Conservation (phyloP, 305 asterid species). For the Fraxinus nigra region DNA sequence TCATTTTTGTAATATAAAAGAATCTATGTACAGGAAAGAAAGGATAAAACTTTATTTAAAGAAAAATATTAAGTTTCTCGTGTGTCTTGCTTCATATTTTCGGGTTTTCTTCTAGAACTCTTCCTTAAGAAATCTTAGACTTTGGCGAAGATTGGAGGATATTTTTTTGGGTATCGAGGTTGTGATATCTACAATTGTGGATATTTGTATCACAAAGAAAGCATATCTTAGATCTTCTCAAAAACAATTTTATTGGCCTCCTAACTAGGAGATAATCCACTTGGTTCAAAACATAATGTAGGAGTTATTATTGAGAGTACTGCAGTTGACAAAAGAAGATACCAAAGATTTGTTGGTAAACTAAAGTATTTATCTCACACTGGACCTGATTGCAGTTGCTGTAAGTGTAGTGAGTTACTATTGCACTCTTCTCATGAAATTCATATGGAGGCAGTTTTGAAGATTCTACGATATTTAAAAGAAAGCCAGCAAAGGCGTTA, state of each 20-base stretch:
- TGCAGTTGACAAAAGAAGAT: background rate
- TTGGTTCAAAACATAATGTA: background rate
- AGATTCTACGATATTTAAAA: background rate
- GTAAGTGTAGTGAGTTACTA: background rate
- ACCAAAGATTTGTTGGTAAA: background rate
- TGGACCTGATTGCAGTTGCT: background rate
- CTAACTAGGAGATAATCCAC: background rate
- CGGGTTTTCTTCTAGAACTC: too few relatives aligned
- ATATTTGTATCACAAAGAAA: background rate
- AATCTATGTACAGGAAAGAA: too few relatives aligned
- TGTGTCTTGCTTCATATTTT: too few relatives aligned
- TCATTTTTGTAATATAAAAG: too few relatives aligned
- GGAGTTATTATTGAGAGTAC: background rate
- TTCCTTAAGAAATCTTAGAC: too few relatives aligned
- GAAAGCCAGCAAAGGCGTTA: background rate
- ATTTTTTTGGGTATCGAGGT: too few relatives aligned
- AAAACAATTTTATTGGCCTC: background rate
- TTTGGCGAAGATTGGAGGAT: too few relatives aligned
- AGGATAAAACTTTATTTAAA: too few relatives aligned
- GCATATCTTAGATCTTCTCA: background rate
- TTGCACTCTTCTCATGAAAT: background rate
- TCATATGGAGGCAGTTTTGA: background rate
- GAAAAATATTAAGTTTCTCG: too few relatives aligned
- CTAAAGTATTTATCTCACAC: background rate
- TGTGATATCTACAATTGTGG: background rate